Evolutionary conservation across 164 flowering plant species (phyloP).

Genomic region (Tetrastigma voinierianum): DNA sequence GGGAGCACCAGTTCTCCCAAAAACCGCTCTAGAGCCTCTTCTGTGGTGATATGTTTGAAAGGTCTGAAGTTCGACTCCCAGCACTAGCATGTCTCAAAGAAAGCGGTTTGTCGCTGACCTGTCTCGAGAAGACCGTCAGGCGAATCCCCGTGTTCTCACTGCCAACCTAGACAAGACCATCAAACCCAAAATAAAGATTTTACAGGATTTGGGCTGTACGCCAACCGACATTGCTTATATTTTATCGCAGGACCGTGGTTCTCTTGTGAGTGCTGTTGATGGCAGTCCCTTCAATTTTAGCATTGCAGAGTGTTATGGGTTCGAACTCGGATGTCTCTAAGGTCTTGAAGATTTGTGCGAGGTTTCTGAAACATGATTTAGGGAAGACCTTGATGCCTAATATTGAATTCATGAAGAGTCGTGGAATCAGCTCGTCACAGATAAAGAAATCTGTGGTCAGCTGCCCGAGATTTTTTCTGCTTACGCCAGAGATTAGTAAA

Average conservation of each 20-base stretch:
- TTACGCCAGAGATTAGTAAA: slow-evolving; percentile 20
- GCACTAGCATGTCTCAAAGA: slow-evolving; percentile 21
- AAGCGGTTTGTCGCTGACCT: slow-evolving; percentile 27
- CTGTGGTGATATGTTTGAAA: not conserved
- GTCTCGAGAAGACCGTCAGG: slow-evolving; percentile 16
- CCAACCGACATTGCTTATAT: slow-evolving; percentile 18
- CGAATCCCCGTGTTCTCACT: slow-evolving; percentile 9
- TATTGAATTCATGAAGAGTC: slow-evolving; percentile 23
- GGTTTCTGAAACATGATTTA: slow-evolving; percentile 25
- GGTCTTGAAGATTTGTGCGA: slow-evolving; percentile 11
- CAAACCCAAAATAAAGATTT: slow-evolving; percentile 30
- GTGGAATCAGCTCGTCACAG: slow-evolving; percentile 23
- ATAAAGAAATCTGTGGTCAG: slow-evolving; percentile 5
- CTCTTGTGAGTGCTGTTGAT: slow-evolving; percentile 12
- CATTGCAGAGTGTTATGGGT: slow-evolving; percentile 19
- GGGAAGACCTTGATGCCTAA: slow-evolving; percentile 33
- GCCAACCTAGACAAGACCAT: slow-evolving; percentile 18
- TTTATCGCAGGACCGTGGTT: slow-evolving; percentile 23
- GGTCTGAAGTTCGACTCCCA: slow-evolving; percentile 13
- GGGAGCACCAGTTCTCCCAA: slow-evolving; percentile 26
- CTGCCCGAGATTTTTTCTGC: slow-evolving; percentile 24
- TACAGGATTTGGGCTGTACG: slow-evolving; percentile 21
- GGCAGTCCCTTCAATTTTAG: slow-evolving; percentile 8
- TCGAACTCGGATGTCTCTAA: slow-evolving; percentile 11
- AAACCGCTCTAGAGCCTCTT: slow-evolving; percentile 23